These are phyloP conservation scores for Pestalotiopsis sp. DNA, from an alignment of 2,329 filamentous ascomycete species.

Conservation along the genomic window DNA sequence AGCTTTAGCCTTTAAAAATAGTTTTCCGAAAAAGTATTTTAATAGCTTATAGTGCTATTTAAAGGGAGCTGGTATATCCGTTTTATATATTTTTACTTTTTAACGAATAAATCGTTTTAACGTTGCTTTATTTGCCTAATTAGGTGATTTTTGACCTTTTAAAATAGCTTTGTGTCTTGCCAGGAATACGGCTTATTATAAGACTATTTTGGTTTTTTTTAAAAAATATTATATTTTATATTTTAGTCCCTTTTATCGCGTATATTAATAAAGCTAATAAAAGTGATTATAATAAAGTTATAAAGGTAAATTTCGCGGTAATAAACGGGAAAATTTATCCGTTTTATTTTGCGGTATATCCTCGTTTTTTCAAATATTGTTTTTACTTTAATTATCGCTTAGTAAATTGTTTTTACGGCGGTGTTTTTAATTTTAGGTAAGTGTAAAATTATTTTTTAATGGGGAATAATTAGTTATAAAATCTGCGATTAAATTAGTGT, in stretches of 20 bases:
- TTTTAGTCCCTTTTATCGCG: no score
- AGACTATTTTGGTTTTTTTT: background rate
- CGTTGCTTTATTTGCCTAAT: background rate
- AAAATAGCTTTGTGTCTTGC: background rate
- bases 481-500: background rate
- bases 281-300: no score
- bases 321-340: no score
- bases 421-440: no score
- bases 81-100: background rate
- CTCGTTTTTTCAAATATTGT: no score
- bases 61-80: background rate
- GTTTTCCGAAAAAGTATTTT: background rate
- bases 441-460: no score
- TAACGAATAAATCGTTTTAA: background rate
- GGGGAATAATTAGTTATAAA: background rate
- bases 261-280: no score
- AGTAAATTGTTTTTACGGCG: no score
- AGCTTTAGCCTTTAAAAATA: background rate
- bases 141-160: background rate
- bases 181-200: background rate
- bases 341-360: no score
- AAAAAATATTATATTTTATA: background rate
- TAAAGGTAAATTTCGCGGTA: no score
- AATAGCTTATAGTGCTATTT: background rate
- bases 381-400: no score